Conservation (phyloP, 176 grass and related monocot species). For the Paspalum notatum region DNA sequence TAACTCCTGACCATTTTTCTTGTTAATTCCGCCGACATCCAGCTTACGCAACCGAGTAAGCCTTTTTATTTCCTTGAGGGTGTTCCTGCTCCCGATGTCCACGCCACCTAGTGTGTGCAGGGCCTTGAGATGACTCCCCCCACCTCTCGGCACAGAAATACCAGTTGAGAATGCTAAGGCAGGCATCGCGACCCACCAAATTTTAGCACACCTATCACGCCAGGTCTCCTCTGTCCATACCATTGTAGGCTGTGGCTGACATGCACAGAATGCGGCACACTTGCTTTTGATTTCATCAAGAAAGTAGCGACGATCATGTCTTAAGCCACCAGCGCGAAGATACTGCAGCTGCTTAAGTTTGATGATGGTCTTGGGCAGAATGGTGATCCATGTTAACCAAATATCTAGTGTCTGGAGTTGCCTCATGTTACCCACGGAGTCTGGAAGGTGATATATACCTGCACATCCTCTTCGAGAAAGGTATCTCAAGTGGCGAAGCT, state of each 20-base stretch:
- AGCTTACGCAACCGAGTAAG: too few species aligned
- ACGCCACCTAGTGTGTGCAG: background rate
- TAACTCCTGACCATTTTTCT: too few species aligned
- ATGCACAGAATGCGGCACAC: background rate
- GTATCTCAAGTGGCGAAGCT: too few species aligned
- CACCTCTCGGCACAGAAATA: background rate
- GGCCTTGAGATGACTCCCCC: background rate
- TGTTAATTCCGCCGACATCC: too few species aligned
- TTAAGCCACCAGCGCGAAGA: background rate
- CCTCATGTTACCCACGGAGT: too few species aligned
- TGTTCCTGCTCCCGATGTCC: too few species aligned
- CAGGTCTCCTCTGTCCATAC: background rate
- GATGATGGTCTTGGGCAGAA: too few species aligned
- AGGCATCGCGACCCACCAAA: background rate
- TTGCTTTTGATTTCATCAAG: background rate
- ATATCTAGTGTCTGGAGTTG: too few species aligned
- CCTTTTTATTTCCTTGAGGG: too few species aligned
- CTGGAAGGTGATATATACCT: too few species aligned
- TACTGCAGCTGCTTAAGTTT: background rate
- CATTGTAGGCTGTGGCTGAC: background rate
- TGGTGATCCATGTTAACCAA: too few species aligned
- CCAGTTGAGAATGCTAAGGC: background rate
- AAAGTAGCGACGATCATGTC: background rate
- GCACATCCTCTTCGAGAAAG: too few species aligned
- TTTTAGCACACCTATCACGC: background rate